Base-by-base conservation (phyloP, 768 basidiomycete species). In the Holtermannia corniformis region DNA sequence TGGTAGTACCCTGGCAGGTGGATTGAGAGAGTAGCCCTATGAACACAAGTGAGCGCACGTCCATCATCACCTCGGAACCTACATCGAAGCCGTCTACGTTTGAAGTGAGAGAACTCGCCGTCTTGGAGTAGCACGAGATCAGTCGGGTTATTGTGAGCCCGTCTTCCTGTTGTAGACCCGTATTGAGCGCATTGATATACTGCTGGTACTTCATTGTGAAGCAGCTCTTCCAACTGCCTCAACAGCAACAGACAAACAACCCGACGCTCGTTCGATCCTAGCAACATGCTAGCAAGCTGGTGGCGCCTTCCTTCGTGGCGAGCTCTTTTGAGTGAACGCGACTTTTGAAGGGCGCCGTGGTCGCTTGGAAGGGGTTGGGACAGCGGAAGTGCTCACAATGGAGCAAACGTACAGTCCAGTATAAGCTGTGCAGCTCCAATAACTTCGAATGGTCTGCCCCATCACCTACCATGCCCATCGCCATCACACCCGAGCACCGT, bases 1-100 rank as follows among this genome's bases (percentile, higher is more conserved):
- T 12, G 58, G 54, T 22, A 65, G 50, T 10, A 50, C 28, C 27
- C 5, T 14, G 3, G 42, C 25, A 10, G 28, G 5, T 27, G 3
- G 19, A 53, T 37, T 32, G 13, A 5, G 3, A 13, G 27, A 20
- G 16, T 42, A 12, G 10, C 20, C 2, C 22, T n/a, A 22, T 2
- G 13, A 47, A 48, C 48, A 21, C 16, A 48, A 13, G 13, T 32
- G 23, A 23, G 37, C 37, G 11, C 32, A 53, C 10, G 11, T 2
- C 22, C 16, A 21, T 16, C 4, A 14, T 14, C 20, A 47, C 11
- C 4, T 19, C 19, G 3, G 20, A n/a, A 49, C 64, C 51, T 44
- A 68, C 67, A 49, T 64, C 67, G 19, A 63, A 55, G 23, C 54
- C 43, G 3, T 64, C 67, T 12, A 68, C 58, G 5, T 60, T 64